phyloP scores from a whole-genome alignment of 2,329 filamentous ascomycete species.

The Aspergillus flavus region DNA sequence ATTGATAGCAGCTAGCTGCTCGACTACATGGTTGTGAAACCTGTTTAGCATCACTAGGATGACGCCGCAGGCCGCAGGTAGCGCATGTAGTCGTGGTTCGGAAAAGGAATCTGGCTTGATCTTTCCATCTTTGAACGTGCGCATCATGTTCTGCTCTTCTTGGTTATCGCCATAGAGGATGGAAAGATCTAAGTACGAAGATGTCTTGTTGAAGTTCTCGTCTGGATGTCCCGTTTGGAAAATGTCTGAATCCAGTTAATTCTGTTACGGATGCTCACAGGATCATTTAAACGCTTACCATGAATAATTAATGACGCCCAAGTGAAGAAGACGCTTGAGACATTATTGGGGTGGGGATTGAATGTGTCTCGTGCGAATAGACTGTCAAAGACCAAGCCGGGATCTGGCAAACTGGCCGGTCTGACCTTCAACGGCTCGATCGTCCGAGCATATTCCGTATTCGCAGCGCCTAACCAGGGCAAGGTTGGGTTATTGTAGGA shows the following conservation, averaged over 20 bases:
- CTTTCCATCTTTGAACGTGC: slow-evolving; percentile 69
- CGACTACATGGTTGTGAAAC: slow-evolving; percentile 86
- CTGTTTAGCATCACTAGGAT: slow-evolving; percentile 71
- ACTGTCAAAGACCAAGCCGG: slow-evolving; percentile 53
- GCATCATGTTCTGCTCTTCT: slow-evolving; percentile 53
- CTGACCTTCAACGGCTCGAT: slow-evolving; percentile 61
- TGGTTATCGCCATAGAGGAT: slow-evolving; percentile 68
- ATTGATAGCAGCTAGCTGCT: slow-evolving; percentile 81
- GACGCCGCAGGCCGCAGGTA: slow-evolving; percentile 72
- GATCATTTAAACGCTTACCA: slow-evolving; percentile 45
- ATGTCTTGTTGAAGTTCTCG: slow-evolving; percentile 61
- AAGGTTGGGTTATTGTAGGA: slow-evolving; percentile 70
- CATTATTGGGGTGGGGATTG: slow-evolving; percentile 66
- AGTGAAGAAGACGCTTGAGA: slow-evolving; percentile 72
- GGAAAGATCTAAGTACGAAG: slow-evolving; percentile 71
- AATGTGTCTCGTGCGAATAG: slow-evolving; percentile 47
- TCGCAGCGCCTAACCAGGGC: slow-evolving; percentile 68
- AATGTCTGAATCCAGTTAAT: slow-evolving; percentile 51
- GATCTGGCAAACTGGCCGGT: slow-evolving; percentile 63
- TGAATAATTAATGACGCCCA: slow-evolving; percentile 77
- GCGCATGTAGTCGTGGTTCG: slow-evolving; percentile 69
- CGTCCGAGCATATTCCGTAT: slow-evolving; percentile 67
- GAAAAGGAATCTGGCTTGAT: slow-evolving; percentile 74
- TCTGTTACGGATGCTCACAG: no score
- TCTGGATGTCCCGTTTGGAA: slow-evolving; percentile 69